Percentiles rank a stretch among this genome's conserved stretches.
These are phyloP conservation scores for Didymella pomorum DNA, from an alignment of 2,329 filamentous ascomycete genomes.

Conservation along the genomic window DNA sequence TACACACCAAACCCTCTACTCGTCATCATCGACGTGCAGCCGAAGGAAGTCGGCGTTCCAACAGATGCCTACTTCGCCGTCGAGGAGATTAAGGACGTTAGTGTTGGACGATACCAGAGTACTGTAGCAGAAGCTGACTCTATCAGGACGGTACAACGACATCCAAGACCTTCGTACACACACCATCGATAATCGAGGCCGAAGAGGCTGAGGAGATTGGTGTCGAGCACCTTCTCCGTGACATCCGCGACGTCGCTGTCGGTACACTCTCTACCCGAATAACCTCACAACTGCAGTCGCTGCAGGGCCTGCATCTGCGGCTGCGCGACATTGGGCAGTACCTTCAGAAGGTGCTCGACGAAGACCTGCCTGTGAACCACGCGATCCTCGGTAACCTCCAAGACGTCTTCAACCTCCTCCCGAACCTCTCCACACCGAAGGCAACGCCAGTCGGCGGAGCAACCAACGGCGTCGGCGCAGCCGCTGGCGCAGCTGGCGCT, in stretches of 20 bases:
- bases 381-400: slow-evolving; percentile 98
- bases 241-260: slow-evolving; percentile 97
- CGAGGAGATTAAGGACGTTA: slow-evolving; percentile 98
- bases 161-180: slow-evolving; percentile 97
- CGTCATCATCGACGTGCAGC: slow-evolving; percentile 98
- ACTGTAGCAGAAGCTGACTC: slow-evolving; percentile 2
- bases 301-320: slow-evolving; percentile 93
- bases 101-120: slow-evolving; percentile 44
- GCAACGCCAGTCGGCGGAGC: slow-evolving; percentile 61
- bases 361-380: slow-evolving; percentile 93
- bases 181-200: slow-evolving; percentile 96
- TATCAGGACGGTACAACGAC: slow-evolving; percentile 92
- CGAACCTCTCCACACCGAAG: slow-evolving; percentile 87
- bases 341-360: slow-evolving; percentile 93
- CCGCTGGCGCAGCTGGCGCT: slow-evolving; percentile 47
- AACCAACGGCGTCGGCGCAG: slow-evolving; percentile 59
- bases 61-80: slow-evolving; percentile 99
- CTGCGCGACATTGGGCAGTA: slow-evolving; percentile 95
- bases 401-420: slow-evolving; percentile 97
- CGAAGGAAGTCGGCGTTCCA: slow-evolving; percentile 95
- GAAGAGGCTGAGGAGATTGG: slow-evolving; percentile 99
- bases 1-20: slow-evolving; percentile 96
- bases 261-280: slow-evolving; percentile 96
- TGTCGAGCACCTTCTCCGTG: slow-evolving; percentile 94
- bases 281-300: slow-evolving; percentile 95